Evolutionary conservation across 768 basidiomycete genomes (phyloP), one percentile per base, ranked within the genome.

Genomic region (Lentinula sp.): DNA sequence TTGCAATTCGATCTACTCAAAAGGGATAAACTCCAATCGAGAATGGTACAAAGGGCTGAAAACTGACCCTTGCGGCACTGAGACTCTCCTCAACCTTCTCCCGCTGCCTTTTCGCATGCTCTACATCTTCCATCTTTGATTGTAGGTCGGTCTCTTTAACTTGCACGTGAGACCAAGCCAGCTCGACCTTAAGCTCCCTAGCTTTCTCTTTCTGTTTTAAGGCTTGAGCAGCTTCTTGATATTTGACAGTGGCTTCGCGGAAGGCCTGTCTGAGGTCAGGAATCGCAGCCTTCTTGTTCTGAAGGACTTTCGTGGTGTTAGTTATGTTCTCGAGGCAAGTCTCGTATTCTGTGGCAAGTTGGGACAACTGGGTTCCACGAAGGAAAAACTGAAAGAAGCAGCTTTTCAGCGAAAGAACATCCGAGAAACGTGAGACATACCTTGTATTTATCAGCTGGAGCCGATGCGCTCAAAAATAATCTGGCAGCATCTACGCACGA

Each of bases 331-430:
- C 78, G 16, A 85, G 72, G 64, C 93, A 89, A 0, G 80, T 77
- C 37, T 89, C 84, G 68, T 99, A 99, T 70, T 95, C 92, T 18
- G 92, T 87, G 3, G 83, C 84, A 49, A 99, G 86, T 66, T 96
- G 91, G 39, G 84, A 82, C 15, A 99, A 84, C 65, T 94, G 92
- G 0, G 97, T 98, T 15, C 97, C 97, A 39, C 86, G 84, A 37
- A 98, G 82, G 82, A 98, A 98, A 73, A 98, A 94, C 94, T 96
- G 65, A 0, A 52, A 61, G 6, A 39, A 64, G 54, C 10, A n/a
- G n/a, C 61, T 6, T 35, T 28, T 42, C 4, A 45, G 13, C 40
- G 4, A n/a, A n/a, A 28, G 28, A 7, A 18, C 6, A 32, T 4
- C 6, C 18, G 6, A 37, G 16, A 32, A 61, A 28, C 31, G 40